Base-by-base conservation (phyloP, 1,284 basidiomycete genomes). In the Somion occarium region DNA sequence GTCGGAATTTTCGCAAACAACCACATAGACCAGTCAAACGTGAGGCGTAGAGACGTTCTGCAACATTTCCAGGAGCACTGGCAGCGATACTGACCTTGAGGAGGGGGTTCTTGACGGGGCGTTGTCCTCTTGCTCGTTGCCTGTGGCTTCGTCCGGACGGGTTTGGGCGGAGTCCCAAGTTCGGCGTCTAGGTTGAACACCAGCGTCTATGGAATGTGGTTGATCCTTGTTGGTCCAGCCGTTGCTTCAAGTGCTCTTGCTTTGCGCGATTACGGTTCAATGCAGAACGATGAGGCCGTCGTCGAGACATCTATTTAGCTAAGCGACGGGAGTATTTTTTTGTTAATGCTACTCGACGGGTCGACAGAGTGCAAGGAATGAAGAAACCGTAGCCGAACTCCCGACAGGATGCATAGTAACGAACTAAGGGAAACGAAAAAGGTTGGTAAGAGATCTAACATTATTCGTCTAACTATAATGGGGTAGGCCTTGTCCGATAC, bases 21-120 rank as follows among this genome's bases (percentile, higher is more conserved):
- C 52, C 39, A 50, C 22, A 53, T 48, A 49, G 5, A 53, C 57
- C 50, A 49, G 48, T 46, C 53, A 58, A 53, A 53, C 39, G 48
- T 27, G 44, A 49, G 23, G 19, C 49, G 50, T 55, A 58, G 49
- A 55, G 57, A 48, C 61, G 50, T 53, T 52, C 55, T 52, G 52
- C 49, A 47, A 48, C 51, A 47, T 52, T 60, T 54, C 51, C 38
- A 50, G 51, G 45, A 48, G 38, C 37, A 44, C 54, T 30, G 45
- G 58, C 39, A 49, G 57, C 55, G 59, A 61, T 65, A 66, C 69
- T 68, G 53, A 70, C 69, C 68, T 70, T 69, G 68, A 65, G 59
- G 59, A 54, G 63, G 64, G 60, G 55, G 55, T 56, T 62, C 62
- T 65, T 64, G 61, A 60, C 56, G 61, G 57, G 49, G 49, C 43